phyloP scores from a whole-genome alignment of 192 early-diverging fungal genomes.

The Coemansia nantahalensis region DNA sequence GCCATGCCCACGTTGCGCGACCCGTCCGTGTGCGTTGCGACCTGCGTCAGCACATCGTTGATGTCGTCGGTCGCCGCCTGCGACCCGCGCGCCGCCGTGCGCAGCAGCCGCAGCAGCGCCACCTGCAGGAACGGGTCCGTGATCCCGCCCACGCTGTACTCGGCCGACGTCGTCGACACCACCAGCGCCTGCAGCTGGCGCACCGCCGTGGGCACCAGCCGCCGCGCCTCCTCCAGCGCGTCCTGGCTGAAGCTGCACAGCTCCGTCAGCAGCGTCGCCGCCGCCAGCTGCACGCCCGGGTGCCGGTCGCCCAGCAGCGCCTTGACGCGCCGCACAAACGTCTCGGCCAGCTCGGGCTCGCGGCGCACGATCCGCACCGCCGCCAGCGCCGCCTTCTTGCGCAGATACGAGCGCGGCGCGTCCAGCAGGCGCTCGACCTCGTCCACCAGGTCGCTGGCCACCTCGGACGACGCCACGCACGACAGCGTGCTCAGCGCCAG shows the following conservation, averaged over 20 bases:
- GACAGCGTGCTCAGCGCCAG: slow-evolving; percentile 94
- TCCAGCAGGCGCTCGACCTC: slow-evolving; percentile 93
- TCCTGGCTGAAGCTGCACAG: slow-evolving; percentile 76
- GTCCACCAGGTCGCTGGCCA: slow-evolving; percentile 88
- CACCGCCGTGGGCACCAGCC: slow-evolving; percentile 80
- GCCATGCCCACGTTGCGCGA: slow-evolving; percentile 97
- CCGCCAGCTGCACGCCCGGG: slow-evolving; percentile 93
- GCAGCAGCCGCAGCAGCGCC: slow-evolving; percentile 84
- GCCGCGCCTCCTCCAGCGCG: slow-evolving; percentile 68
- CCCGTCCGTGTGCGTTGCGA: slow-evolving; percentile 93
- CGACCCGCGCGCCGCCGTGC: slow-evolving; percentile 78
- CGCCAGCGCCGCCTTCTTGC: slow-evolving; percentile 97
- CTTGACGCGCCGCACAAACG: slow-evolving; percentile 73
- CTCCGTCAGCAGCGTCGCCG: slow-evolving; percentile 83
- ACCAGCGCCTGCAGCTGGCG: slow-evolving; percentile 87
- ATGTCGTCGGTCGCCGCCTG: slow-evolving; percentile 84
- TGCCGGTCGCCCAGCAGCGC: slow-evolving; percentile 86
- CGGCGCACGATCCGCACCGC: slow-evolving; percentile 89
- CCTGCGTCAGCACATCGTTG: slow-evolving; percentile 97
- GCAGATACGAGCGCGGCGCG: slow-evolving; percentile 88
- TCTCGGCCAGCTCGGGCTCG: slow-evolving; percentile 88
- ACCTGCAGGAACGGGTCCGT: slow-evolving; percentile 99
- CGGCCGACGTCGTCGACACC: slow-evolving; percentile 81
- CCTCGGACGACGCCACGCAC: slow-evolving; percentile 95
- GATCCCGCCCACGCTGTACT: slow-evolving; percentile 95